phyloP scores from a whole-genome alignment of 1,139 yeast genomes.

The Blastobotrys arbuscula region DNA sequence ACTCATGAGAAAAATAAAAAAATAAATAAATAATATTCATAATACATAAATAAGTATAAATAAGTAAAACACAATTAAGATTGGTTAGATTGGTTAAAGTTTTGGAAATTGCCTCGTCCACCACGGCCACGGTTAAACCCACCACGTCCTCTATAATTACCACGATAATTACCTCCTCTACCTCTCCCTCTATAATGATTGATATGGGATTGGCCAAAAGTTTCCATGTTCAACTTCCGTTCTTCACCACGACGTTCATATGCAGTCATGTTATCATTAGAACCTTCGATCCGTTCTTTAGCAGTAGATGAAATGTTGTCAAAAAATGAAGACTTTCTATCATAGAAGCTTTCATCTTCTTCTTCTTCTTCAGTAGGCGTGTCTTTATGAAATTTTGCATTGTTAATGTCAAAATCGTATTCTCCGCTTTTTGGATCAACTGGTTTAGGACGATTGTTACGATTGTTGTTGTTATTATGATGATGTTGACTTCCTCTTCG shows the following conservation, averaged over 20 bases:
- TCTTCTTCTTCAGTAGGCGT: slow-evolving; percentile 19
- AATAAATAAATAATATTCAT: not conserved
- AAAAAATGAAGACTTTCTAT: slow-evolving; percentile 71
- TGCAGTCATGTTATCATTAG: slow-evolving; percentile 30
- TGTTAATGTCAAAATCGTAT: slow-evolving; percentile 63
- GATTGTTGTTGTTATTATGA: not conserved
- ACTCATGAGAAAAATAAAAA: not conserved
- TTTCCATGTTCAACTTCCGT: slow-evolving; percentile 55
- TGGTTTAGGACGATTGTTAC: slow-evolving; percentile 28
- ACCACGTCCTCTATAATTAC: slow-evolving; percentile 18
- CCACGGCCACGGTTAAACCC: slow-evolving; percentile 5
- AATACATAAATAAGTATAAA: not conserved
- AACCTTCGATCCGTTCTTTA: slow-evolving; percentile 31
- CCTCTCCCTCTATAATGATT: slow-evolving; percentile 34
- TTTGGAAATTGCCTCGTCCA: not conserved
- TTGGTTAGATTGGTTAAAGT: not conserved
- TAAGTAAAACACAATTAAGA: not conserved
- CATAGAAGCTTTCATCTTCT: slow-evolving; percentile 42
- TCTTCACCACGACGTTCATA: slow-evolving; percentile 59
- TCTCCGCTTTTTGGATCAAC: slow-evolving; percentile 39
- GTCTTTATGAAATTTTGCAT: slow-evolving; percentile 44
- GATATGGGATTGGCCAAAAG: slow-evolving; percentile 54
- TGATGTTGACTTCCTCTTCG: slow-evolving; percentile 20
- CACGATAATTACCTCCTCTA: slow-evolving; percentile 34
- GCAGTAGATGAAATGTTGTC: slow-evolving; percentile 66